Evolutionary conservation across 129 eudicot genomes (phyloP), one percentile per base, ranked within the genome.

Genomic region (Scalesia atractyloides): DNA sequence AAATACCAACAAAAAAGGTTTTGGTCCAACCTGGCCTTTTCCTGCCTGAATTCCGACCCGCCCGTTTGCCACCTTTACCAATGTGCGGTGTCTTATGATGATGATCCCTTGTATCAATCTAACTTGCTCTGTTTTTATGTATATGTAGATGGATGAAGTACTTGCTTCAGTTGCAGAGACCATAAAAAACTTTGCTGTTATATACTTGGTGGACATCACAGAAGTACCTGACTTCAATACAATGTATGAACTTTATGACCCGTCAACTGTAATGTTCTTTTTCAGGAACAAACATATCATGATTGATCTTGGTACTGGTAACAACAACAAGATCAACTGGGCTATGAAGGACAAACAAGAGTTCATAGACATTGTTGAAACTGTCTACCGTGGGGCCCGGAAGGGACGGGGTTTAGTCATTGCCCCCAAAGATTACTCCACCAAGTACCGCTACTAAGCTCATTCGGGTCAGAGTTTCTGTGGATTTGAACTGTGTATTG

Each of bases 221-320:
- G 98, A 89, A 81, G 98, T 93, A 46, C 96, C 98, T 0, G 95
- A 93, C 79, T 93, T 93, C 84, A 93, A 93, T 81, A 89, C 96
- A n/a, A 89, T 93, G 98, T 93, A 93, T 49, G 96, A 93, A 61
- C 80, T 93, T 59, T 93, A 89, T 15, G 95, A 87, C 64, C 97
- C 96, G 0, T 92, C 91, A 10, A 92, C 96, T 3, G 76, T 86
- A 11, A 89, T 92, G 97, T 89, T 92, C 88, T 92, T 92, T 67
- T 92, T 92, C 71, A 84, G 97, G 84, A 92, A 89, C 94, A 92
- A 89, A 58, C 96, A 89, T 79, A 86, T 86, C 24, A 89, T 89
- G 96, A 92, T 92, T 56, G 97, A 92, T 81, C 96, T 91, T 60
- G 96, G 96, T 18, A 92, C 96, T 2, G 96, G 96, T 51, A 91